A percentile compares a stretch with the other conserved stretches of the same genome.
phyloP scores from a whole-genome alignment of 2,329 filamentous ascomycete species.

The Fusarium miscanthi region DNA sequence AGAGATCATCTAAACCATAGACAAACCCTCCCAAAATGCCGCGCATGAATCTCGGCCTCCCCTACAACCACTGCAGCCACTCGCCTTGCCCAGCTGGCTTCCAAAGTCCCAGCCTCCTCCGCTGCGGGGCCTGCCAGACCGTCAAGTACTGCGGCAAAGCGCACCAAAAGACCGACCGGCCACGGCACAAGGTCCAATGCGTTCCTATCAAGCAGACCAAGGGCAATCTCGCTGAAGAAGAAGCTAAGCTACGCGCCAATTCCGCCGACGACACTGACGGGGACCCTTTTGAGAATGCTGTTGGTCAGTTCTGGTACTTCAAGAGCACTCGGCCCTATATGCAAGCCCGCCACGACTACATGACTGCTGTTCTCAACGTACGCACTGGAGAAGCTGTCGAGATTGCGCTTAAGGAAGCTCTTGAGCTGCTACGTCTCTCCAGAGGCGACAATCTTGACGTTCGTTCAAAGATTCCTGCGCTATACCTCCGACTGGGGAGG shows the following conservation, averaged over 20 bases:
- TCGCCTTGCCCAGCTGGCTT: not conserved
- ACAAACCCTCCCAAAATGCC: not conserved
- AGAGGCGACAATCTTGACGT: slow-evolving; percentile 13
- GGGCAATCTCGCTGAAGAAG: not conserved
- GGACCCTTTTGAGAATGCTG: not conserved
- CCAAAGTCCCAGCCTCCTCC: not conserved
- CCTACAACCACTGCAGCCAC: slow-evolving; percentile 4
- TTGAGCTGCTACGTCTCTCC: slow-evolving; percentile 1
- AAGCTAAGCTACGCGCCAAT: not conserved
- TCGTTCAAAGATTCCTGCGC: not conserved
- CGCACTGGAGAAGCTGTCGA: slow-evolving; percentile 13
- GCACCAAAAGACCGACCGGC: slow-evolving; percentile 10
- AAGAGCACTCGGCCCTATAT: slow-evolving; percentile 22
- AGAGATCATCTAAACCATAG: fast-evolving
- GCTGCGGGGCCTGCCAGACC: slow-evolving; percentile 1
- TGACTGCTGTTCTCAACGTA: slow-evolving; percentile 1
- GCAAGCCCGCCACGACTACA: not conserved
- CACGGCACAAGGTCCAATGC: slow-evolving; percentile 9
- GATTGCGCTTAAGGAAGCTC: not conserved
- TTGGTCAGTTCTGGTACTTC: not conserved
- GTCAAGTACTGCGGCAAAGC: slow-evolving; percentile 16
- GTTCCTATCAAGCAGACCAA: not conserved
- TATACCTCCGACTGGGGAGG: slow-evolving; percentile 11
- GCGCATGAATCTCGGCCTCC: slow-evolving; percentile 14
- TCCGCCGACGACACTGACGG: not conserved